Conservation (phyloP, 305 asterid genomes). For the Ilex paraguariensis region DNA sequence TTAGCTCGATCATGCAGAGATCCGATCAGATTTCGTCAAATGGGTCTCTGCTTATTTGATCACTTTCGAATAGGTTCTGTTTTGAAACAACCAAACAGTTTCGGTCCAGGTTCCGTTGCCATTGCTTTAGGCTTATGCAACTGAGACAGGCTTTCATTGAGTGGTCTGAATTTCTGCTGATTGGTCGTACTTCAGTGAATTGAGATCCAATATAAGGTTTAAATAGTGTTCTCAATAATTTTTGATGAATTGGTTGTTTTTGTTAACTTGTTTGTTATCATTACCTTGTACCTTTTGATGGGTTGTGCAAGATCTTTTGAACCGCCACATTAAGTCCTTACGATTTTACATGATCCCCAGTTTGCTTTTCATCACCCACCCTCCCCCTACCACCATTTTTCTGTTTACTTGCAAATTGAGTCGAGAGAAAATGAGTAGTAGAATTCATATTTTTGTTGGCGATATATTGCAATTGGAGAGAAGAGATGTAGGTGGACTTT, state of each 20-base stretch:
- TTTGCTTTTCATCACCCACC: too few relatives aligned
- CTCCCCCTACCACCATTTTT: too few relatives aligned
- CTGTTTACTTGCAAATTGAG: too few relatives aligned
- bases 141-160: neutral
- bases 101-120: too few relatives aligned
- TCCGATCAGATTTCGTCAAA: conserved; percentile 29
- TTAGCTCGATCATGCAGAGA: conserved; percentile 34
- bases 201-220: neutral
- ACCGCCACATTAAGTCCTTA: too few relatives aligned
- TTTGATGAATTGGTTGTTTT: neutral
- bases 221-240: neutral
- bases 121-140: neutral
- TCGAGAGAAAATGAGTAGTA: too few relatives aligned
- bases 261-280: too few relatives aligned
- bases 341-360: too few relatives aligned
- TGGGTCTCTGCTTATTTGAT: conserved; percentile 12
- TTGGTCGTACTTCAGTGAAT: neutral
- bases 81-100: conserved; percentile 5
- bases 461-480: too few relatives aligned
- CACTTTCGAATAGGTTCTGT: conserved; percentile 12
- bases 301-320: neutral
- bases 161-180: neutral
- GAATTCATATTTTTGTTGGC: too few relatives aligned
- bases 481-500: too few relatives aligned
- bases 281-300: neutral